Evolutionary conservation across 2,329 filamentous ascomycete species (phyloP).

Genomic region (Botryosphaeria dothidea): DNA sequence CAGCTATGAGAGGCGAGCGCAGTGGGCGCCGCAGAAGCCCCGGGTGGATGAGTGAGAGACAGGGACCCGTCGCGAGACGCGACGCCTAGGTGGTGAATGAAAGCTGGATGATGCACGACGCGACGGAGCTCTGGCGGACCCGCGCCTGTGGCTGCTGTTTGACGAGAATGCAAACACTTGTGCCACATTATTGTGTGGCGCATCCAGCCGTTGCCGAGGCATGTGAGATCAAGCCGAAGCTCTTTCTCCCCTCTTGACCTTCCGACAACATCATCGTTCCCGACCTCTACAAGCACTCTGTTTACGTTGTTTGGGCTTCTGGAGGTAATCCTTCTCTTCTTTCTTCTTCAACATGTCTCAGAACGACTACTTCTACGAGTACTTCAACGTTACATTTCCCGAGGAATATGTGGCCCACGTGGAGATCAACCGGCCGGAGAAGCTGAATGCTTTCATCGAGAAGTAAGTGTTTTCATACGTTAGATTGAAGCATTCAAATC

Average conservation of each 20-base stretch:
- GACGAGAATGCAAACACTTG: not conserved
- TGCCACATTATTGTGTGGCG: not conserved
- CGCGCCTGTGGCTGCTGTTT: slow-evolving; percentile 3
- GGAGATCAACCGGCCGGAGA: slow-evolving; percentile 83
- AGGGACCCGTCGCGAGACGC: not conserved
- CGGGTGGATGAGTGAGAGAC: not conserved
- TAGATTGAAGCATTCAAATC: too few relatives aligned
- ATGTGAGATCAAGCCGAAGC: slow-evolving; percentile 5
- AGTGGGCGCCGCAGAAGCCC: not conserved
- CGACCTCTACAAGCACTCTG: not conserved
- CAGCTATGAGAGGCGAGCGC: not conserved
- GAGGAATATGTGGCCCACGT: slow-evolving; percentile 78
- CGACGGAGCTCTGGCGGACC: not conserved
- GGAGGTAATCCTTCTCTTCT: not conserved
- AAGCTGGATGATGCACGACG: not conserved
- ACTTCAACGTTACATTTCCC: slow-evolving; percentile 76
- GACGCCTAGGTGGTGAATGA: not conserved
- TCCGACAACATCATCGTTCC: not conserved
- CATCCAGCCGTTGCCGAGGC: slow-evolving; percentile 9
- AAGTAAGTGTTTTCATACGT: slow-evolving; percentile 37
- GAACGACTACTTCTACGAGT: slow-evolving; percentile 52
- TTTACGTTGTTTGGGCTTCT: not conserved
- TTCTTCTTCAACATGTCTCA: slow-evolving; percentile 7
- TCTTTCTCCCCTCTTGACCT: not conserved
- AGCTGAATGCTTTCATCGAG: slow-evolving; percentile 85